Percentiles rank a stretch among this genome's conserved stretches.
These are phyloP conservation scores for Epichloe amarillans DNA, from an alignment of 2,329 filamentous ascomycete species.

Conservation along the genomic window DNA sequence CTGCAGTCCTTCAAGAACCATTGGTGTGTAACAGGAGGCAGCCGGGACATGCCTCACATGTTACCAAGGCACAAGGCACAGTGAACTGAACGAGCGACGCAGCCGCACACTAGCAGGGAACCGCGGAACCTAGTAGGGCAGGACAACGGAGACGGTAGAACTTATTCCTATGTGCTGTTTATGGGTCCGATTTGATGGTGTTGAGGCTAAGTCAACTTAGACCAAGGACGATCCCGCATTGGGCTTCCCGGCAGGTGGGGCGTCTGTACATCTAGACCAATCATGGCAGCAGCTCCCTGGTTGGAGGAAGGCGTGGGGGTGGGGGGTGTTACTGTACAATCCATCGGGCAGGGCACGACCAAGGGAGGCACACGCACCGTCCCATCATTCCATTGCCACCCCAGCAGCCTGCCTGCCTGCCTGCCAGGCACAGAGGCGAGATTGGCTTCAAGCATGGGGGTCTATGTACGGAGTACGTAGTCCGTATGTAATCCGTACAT, in stretches of 20 bases:
- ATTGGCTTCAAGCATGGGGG: too few relatives aligned
- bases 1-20: not conserved
- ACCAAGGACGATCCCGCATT: slow-evolving; percentile 6
- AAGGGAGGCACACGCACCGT: too few relatives aligned
- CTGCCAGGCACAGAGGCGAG: too few relatives aligned
- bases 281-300: not conserved
- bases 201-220: slow-evolving; percentile 1
- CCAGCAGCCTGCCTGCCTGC: too few relatives aligned
- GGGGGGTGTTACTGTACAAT: not conserved
- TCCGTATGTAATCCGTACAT: too few relatives aligned
- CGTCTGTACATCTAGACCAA: not conserved
- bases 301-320: not conserved
- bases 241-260: slow-evolving; percentile 2
- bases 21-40: not conserved
- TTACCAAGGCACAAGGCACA: too few relatives aligned
- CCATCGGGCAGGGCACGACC: too few relatives aligned
- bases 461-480: too few relatives aligned
- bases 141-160: not conserved
- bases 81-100: too few relatives aligned
- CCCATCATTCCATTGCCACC: too few relatives aligned
- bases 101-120: not conserved
- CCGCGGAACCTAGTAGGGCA: not conserved
- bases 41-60: too few relatives aligned
- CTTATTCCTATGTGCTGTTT: not conserved
- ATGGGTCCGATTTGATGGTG: slow-evolving; percentile 2